These are phyloP conservation scores for Pistacia atlantica DNA, from an alignment of 345 rosid species.

Conservation along the genomic window DNA sequence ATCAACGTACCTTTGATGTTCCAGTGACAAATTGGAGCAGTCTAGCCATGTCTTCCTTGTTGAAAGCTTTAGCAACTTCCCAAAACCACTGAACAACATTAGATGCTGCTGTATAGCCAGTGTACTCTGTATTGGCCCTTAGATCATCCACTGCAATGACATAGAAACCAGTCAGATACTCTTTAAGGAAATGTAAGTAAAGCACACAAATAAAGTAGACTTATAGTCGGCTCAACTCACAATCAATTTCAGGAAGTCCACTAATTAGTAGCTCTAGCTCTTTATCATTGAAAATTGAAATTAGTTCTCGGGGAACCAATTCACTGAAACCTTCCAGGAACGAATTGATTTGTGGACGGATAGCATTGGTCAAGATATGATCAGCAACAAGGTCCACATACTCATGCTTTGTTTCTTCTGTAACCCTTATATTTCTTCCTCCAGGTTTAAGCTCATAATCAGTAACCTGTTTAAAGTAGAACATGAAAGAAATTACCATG, in stretches of 20 bases:
- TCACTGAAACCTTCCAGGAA: constrained; percentile 90
- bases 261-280: constrained; percentile 99
- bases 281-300: constrained; percentile 91
- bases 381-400: constrained; percentile 98
- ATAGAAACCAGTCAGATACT: too few relatives aligned
- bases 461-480: constrained; percentile 64
- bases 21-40: constrained; percentile 94
- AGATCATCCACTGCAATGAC: constrained; percentile 76
- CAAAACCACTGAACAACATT: constrained; percentile 94
- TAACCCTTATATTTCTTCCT: constrained; percentile 91
- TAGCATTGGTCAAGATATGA: constrained; percentile 93
- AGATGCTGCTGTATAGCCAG: constrained; percentile 82
- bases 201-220: constrained; percentile 8
- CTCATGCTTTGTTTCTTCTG: constrained; percentile 96
- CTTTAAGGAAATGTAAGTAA: constrained; percentile 2
- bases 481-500: constrained; percentile 8
- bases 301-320: constrained; percentile 75
- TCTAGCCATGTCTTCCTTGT: constrained; percentile 96
- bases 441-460: constrained; percentile 98
- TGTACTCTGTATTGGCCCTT: constrained; percentile 82
- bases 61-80: constrained; percentile 89
- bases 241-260: constrained; percentile 99
- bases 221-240: constrained; percentile 53
- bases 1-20: constrained; percentile 74
- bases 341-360: constrained; percentile 89